Evolutionary conservation across 352 stramenopile genomes (phyloP).

Genomic region (Nothophytophthora sp.): DNA sequence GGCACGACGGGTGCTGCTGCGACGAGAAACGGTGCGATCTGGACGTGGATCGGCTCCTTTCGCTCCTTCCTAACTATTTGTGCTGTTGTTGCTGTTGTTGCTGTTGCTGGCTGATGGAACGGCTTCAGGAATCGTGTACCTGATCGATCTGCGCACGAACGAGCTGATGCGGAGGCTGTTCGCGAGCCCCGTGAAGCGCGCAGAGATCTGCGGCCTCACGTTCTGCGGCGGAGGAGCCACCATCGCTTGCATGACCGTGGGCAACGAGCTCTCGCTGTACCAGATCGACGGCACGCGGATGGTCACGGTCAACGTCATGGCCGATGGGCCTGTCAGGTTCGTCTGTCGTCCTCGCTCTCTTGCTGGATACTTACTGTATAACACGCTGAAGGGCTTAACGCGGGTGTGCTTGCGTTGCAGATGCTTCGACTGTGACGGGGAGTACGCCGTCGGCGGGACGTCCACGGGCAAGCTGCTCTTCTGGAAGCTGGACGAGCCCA

Average conservation of each 20-base stretch:
- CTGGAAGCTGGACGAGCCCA: slow-evolving; percentile 82
- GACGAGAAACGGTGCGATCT: slow-evolving; percentile 56
- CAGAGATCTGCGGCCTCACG: slow-evolving; percentile 60
- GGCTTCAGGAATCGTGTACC: slow-evolving; percentile 50
- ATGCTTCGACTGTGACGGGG: slow-evolving; percentile 79
- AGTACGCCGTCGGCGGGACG: slow-evolving; percentile 75
- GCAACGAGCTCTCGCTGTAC: slow-evolving; percentile 77
- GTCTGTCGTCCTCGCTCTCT: not conserved
- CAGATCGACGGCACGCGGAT: slow-evolving; percentile 63
- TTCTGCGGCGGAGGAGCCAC: slow-evolving; percentile 59
- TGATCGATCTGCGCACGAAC: slow-evolving; percentile 70
- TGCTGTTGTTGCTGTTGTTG: not conserved
- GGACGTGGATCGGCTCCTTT: too few species aligned
- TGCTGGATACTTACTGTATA: not conserved
- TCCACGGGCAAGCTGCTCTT: slow-evolving; percentile 77
- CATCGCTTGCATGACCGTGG: slow-evolving; percentile 62
- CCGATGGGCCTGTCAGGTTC: slow-evolving; percentile 65
- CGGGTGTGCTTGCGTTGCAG: slow-evolving; percentile 25
- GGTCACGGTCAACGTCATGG: slow-evolving; percentile 53
- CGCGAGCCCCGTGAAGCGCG: slow-evolving; percentile 51
- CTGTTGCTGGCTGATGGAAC: not conserved
- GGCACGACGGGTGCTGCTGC: slow-evolving; percentile 58
- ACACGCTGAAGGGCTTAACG: too few species aligned
- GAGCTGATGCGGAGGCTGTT: slow-evolving; percentile 65
- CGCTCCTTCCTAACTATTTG: not conserved